Conservation (phyloP, 2,329 filamentous ascomycete genomes). For the Penicillium sp. region DNA sequence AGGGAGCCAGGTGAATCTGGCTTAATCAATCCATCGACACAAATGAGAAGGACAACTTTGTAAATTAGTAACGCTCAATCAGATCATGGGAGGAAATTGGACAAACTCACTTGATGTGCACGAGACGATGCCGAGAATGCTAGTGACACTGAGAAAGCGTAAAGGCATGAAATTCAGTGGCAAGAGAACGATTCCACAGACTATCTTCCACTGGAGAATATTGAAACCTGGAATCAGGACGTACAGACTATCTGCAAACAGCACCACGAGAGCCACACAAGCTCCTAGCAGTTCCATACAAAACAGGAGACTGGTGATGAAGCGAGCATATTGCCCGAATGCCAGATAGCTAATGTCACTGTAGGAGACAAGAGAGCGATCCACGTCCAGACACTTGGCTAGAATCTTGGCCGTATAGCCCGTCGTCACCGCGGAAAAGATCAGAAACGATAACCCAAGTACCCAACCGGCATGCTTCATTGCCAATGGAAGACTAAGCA, state of each 20-base stretch:
- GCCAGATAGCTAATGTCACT: conserved; percentile 90
- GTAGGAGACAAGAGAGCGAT: conserved; percentile 84
- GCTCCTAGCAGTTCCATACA: conserved; percentile 82
- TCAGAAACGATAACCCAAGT: conserved; percentile 71
- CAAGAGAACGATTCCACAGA: conserved; percentile 75
- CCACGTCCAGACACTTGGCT: conserved; percentile 83
- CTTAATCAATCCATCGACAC: conserved; percentile 84
- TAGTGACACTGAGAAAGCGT: conserved; percentile 81
- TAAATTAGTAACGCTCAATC: conserved; percentile 26
- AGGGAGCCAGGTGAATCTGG: conserved; percentile 76
- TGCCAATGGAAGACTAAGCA: conserved; percentile 84
- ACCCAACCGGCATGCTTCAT: conserved; percentile 87
- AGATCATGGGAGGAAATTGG: not conserved
- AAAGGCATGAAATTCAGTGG: conserved; percentile 83
- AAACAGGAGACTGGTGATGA: conserved; percentile 82
- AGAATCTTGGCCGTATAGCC: conserved; percentile 82
- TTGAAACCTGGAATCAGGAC: conserved; percentile 71
- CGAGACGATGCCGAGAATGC: conserved; percentile 85
- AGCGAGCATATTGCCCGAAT: conserved; percentile 76
- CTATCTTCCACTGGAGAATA: conserved; percentile 74
- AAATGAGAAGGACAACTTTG: conserved; percentile 76
- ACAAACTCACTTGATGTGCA: conserved; percentile 75
- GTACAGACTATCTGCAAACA: conserved; percentile 89
- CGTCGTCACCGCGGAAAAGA: conserved; percentile 72
- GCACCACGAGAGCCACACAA: conserved; percentile 82